Evolutionary conservation across 371 early-diverging fungal genomes (phyloP).

Genomic region (Mucor racemosus): DNA sequence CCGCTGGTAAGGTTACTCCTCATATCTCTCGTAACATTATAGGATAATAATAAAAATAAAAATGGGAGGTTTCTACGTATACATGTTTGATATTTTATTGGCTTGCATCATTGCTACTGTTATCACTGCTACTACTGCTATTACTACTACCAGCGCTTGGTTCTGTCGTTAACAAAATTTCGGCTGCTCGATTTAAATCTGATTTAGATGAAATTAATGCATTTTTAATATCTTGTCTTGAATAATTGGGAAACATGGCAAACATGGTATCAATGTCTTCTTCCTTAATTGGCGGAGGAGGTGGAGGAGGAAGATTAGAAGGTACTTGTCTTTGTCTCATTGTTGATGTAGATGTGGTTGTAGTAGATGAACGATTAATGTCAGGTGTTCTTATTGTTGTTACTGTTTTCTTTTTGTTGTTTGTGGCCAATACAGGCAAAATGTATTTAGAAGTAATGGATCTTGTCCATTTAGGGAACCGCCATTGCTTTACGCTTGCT

Average conservation of each 20-base stretch:
- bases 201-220: constrained; percentile 54
- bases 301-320: neutral
- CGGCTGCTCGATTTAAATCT: constrained; percentile 56
- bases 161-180: constrained; percentile 29
- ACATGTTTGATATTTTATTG: neutral
- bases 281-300: constrained; percentile 32
- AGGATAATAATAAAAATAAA: constrained; percentile 7
- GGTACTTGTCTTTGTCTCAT: constrained; percentile 1
- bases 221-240: constrained; percentile 47
- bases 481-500: constrained; percentile 54
- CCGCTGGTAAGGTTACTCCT: constrained; percentile 17
- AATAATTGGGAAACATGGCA: constrained; percentile 56
- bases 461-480: constrained; percentile 52
- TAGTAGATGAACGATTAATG: neutral
- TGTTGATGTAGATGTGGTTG: neutral
- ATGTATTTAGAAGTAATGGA: constrained; percentile 34
- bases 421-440: constrained; percentile 36
- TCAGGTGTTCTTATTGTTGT: neutral
- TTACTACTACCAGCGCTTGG: constrained; percentile 10
- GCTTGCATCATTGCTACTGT: too few species aligned
- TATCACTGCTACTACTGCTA: neutral
- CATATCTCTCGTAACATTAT: constrained; percentile 10
- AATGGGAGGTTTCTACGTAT: neutral
- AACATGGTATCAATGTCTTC: constrained; percentile 54
- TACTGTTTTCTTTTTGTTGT: constrained; percentile 1